Base-by-base conservation (phyloP, 2,329 filamentous ascomycete genomes). In the Aureobasidium sp. region DNA sequence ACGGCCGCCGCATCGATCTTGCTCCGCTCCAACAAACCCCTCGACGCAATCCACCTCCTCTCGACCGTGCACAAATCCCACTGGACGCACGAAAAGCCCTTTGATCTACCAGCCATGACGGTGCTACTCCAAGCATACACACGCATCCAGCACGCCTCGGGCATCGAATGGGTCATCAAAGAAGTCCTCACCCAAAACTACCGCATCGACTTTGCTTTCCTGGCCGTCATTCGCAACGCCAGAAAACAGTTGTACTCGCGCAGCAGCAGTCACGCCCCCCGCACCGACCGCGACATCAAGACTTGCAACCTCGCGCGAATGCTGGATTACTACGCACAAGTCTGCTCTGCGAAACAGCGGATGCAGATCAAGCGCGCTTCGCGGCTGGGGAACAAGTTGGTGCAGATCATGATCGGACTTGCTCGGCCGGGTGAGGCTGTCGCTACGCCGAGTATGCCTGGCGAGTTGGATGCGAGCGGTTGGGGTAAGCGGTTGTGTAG, bases 91-190 rank as follows among this genome's bases (percentile, higher is more conserved):
- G 24, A 59, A 21, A 49, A 54, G 8, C 58, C 61, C 1, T 52
- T 67, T 17, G 60, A 65, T 44, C 63, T 66, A 38, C 60, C 57
- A 7, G 60, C 61, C 27, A 62, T 68, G 61, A 63, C 62, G 2
- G 61, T 68, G 14, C 64, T 62, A 34, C 37, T 69, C 14, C 57
- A 64, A 41, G 66, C 60, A 27, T 67, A 64, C 53, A 56, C 42
- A 3, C 22, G n/a, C 5, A 14, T 51, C 2, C 14, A 34, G 19
- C 47, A 59, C 34, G 16, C 56, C 22, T 12, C 24, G 2, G 66
- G 66, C 29, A 57, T 66, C 29, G 29, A 58, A 29, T 66, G 63
- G 64, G 58, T 61, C 3, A 50, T 68, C 16, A 29, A 57, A 1
- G 61, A 55, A 17, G 62, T 69, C n/a, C 40, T 68, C 11, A 41